Conservation (phyloP, 306 rosid genomes). For the Begonia fuchsioides region DNA sequence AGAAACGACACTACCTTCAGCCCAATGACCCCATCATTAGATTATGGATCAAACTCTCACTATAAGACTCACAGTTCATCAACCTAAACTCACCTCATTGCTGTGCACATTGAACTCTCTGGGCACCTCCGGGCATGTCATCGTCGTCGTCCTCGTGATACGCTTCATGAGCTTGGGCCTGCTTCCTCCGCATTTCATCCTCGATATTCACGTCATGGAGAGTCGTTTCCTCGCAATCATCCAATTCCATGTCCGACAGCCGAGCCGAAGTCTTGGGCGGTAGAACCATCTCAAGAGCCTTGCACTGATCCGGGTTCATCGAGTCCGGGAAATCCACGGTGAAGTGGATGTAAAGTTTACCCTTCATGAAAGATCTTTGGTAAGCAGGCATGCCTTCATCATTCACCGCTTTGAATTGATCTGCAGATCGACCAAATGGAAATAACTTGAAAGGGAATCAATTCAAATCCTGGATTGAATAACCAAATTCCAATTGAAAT, state of each 20-base stretch:
- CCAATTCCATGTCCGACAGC: slow-evolving; percentile 89
- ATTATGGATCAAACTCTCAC: too few species aligned
- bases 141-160: slow-evolving; percentile 87
- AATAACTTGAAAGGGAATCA: too few species aligned
- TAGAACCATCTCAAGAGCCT: slow-evolving; percentile 49
- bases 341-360: slow-evolving; percentile 76
- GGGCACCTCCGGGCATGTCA: slow-evolving; percentile 89
- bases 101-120: slow-evolving; percentile 92
- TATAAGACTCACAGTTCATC: too few species aligned
- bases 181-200: slow-evolving; percentile 75
- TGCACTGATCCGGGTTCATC: slow-evolving; percentile 50
- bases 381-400: slow-evolving; percentile 96
- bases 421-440: too few species aligned
- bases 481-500: too few species aligned
- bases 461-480: too few species aligned
- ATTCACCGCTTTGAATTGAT: slow-evolving; percentile 64
- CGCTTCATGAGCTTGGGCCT: slow-evolving; percentile 50
- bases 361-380: slow-evolving; percentile 92
- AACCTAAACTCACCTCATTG: slow-evolving; percentile 12
- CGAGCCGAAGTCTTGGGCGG: slow-evolving; percentile 45
- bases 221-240: slow-evolving; percentile 93
- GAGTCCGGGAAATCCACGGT: slow-evolving; percentile 75
- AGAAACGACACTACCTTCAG: too few species aligned
- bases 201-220: slow-evolving; percentile 86
- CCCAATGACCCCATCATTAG: too few species aligned